Evolutionary conservation across 345 rosid species (phyloP), one percentile per base, ranked within the genome.

Genomic region (Carallia pectinifolia): DNA sequence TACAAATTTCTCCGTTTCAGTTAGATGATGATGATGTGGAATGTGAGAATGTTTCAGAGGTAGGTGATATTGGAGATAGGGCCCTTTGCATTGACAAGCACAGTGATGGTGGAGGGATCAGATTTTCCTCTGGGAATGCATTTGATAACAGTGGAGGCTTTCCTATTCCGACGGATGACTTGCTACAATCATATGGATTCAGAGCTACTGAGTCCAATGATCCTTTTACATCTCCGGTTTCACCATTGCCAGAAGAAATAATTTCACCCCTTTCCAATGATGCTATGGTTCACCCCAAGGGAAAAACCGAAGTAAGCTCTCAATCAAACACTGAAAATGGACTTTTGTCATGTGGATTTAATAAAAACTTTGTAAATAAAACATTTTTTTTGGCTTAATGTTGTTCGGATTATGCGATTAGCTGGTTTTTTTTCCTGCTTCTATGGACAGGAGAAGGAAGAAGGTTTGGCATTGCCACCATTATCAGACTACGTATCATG

Each of bases 41-140:
- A 72, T 83, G 84, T 55, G 88, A 85, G 83, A 76, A 62, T 70
- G 98, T 86, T 75, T 90, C 98, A 15, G 92, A 90, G 86, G 97
- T 92, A 2, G 98, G 97, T 44, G 98, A 93, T 83, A 85, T 84
- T 54, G 98, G 98, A 44, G 94, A 88, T 77, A 88, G 90, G 44
- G 92, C 84, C 30, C 88, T 89, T 69, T 77, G 71, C 30, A 81
- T 91, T 68, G 78, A 76, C 40, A 80, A 85, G 74, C 61, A 71
- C 68, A 75, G 80, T 59, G 84, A 76, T 61, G 70, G 76, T 77
- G 75, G 90, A 53, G 83, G 86, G 70, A 27, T 59, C 23, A 75
- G 78, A 44, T 67, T 81, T 7, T 86, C 88, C 59, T 64, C 76
- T 52, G 88, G 81, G 69, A 73, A 40, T 77, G 74, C 69, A 38